Conservation (phyloP, 2,329 filamentous ascomycete genomes). For the Fusarium robinianum region DNA sequence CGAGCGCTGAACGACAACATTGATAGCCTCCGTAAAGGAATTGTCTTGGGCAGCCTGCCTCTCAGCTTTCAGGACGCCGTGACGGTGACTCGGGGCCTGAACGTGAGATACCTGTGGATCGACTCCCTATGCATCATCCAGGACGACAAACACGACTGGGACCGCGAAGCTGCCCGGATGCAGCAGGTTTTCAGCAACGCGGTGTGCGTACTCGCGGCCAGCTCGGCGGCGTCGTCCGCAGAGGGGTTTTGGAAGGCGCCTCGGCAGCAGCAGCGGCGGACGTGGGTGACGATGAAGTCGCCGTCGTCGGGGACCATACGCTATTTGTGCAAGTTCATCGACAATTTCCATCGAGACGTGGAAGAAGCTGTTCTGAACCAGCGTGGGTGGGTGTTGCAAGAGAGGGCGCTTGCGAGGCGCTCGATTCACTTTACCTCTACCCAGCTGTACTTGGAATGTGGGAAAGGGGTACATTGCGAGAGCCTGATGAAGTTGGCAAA, state of each 20-base stretch:
- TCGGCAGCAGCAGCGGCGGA: background rate
- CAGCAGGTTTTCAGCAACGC: constrained; percentile 11
- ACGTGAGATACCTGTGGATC: constrained; percentile 11
- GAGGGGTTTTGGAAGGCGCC: constrained; percentile 1
- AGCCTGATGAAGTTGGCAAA: background rate
- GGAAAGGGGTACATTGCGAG: constrained; percentile 1
- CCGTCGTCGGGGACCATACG: background rate
- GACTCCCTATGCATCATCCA: constrained; percentile 5
- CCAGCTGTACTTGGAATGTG: constrained; percentile 9
- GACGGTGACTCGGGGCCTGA: constrained; percentile 2
- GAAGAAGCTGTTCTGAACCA: constrained; percentile 37
- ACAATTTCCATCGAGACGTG: constrained; percentile 44
- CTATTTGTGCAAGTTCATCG: constrained; percentile 39
- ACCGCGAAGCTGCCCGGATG: constrained; percentile 3
- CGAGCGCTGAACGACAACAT: background rate
- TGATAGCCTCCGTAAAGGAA: background rate
- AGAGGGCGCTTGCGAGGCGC: constrained; percentile 2
- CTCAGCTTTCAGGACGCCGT: constrained; percentile 13
- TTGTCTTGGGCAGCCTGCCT: background rate
- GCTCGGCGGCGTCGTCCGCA: background rate
- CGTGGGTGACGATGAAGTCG: background rate
- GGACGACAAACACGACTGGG: constrained; percentile 5
- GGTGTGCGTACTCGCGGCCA: constrained; percentile 1
- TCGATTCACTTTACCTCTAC: constrained; percentile 7
- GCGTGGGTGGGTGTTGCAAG: constrained; percentile 14